Percentiles rank a stretch among this genome's conserved stretches.
phyloP scores from a whole-genome alignment of 2,329 filamentous ascomycete species.

The Lithohypha guttulata region DNA sequence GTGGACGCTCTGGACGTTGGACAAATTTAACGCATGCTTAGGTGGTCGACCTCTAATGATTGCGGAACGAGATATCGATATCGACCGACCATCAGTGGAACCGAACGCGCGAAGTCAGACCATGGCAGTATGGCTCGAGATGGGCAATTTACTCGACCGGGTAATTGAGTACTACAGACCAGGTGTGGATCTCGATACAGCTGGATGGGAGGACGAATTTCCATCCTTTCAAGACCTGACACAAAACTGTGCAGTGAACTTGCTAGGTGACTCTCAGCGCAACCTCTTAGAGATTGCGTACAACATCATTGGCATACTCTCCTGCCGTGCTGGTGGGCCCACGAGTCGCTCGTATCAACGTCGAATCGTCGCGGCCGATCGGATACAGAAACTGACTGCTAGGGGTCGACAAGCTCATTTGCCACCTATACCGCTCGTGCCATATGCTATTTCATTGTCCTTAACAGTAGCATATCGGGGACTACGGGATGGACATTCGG shows the following conservation, averaged over 20 bases:
- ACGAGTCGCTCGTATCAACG: slow-evolving; percentile 43
- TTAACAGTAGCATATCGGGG: slow-evolving; percentile 48
- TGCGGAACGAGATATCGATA: slow-evolving; percentile 31
- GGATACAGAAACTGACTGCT: slow-evolving; percentile 40
- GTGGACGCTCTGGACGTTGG: slow-evolving; percentile 33
- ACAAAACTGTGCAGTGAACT: slow-evolving; percentile 17
- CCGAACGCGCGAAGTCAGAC: slow-evolving; percentile 15
- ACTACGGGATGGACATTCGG: slow-evolving; percentile 38
- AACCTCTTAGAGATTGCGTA: slow-evolving; percentile 45
- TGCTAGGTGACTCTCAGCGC: slow-evolving; percentile 1
- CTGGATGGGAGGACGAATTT: slow-evolving; percentile 31
- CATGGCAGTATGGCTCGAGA: slow-evolving; percentile 30
- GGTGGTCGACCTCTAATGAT: slow-evolving; percentile 31
- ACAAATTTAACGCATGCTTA: slow-evolving; percentile 33
- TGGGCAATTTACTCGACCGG: slow-evolving; percentile 29
- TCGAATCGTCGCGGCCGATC: slow-evolving; percentile 45
- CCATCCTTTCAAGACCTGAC: slow-evolving; percentile 29
- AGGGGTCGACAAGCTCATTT: slow-evolving; percentile 24
- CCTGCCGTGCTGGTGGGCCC: slow-evolving; percentile 42
- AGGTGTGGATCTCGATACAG: slow-evolving; percentile 23
- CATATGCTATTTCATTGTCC: slow-evolving; percentile 45
- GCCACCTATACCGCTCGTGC: slow-evolving; percentile 44
- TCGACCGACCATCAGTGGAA: slow-evolving; percentile 24
- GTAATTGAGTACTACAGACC: slow-evolving; percentile 33
- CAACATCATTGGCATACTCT: slow-evolving; percentile 46